These are phyloP conservation scores for Fusarium redolens DNA, from an alignment of 2,329 filamentous ascomycete genomes.

Conservation along the genomic window DNA sequence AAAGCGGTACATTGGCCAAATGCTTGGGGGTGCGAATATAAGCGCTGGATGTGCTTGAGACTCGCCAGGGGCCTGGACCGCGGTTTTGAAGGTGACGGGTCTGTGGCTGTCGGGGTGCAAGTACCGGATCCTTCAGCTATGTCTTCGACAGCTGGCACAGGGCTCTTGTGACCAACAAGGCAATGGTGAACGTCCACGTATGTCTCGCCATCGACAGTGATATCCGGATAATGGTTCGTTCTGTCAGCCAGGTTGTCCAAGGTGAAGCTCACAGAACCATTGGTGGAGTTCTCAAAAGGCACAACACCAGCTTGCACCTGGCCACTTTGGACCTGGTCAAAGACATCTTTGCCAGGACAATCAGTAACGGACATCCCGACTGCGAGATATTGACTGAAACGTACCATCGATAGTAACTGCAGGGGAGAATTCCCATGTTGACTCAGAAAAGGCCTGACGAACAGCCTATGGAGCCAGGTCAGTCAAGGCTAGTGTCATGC, in stretches of 20 bases:
- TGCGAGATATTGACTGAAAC: conserved; percentile 22
- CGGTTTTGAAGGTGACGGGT: conserved; percentile 58
- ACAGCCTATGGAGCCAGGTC: conserved; percentile 54
- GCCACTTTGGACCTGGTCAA: conserved; percentile 78
- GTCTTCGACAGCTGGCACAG: conserved; percentile 45
- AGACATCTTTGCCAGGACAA: conserved; percentile 70
- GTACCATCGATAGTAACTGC: conserved; percentile 63
- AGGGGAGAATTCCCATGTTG: conserved; percentile 61
- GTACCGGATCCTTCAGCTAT: conserved; percentile 54
- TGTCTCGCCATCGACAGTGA: conserved; percentile 83
- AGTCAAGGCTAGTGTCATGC: conserved; percentile 32
- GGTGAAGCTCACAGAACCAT: conserved; percentile 90
- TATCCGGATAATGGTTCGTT: conserved; percentile 69
- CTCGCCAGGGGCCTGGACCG: conserved; percentile 60
- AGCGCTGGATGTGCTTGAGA: conserved; percentile 73
- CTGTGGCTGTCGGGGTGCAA: conserved; percentile 61
- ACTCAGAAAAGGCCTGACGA: conserved; percentile 59
- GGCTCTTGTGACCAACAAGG: conserved; percentile 69
- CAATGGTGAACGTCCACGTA: conserved; percentile 92
- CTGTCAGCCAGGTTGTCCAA: conserved; percentile 89
- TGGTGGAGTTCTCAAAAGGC: conserved; percentile 95
- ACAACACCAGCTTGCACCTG: conserved; percentile 79
- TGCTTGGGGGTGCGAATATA: conserved; percentile 96
- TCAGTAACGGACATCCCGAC: conserved; percentile 12
- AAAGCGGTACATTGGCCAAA: conserved; percentile 91